Base-by-base conservation (phyloP, 257 asterid genomes). In the Przewalskia tangutica region DNA sequence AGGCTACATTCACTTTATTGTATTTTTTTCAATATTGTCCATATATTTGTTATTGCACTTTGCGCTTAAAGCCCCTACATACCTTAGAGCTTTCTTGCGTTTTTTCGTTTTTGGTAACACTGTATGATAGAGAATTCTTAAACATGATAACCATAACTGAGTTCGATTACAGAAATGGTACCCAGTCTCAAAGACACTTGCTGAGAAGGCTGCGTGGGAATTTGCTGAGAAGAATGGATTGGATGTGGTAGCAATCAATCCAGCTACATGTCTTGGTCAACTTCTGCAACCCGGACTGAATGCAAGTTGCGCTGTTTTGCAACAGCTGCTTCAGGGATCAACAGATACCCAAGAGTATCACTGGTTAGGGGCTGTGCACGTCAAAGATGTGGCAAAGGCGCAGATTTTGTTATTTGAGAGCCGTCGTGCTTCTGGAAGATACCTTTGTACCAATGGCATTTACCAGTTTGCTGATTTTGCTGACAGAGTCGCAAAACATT, bases 281-380 rank as follows among this genome's bases (percentile, higher is more conserved):
- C 97, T 92, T 44, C 36, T 90, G 84, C 98, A 93, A 70, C 92
- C 95, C 8, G 89, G 91, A 71, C 36, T 95, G 85, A 95, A 95
- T 59, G 97, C 98, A 55, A 95, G 98, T 84, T 92, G 94, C 81
- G 95, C 97, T 18, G 97, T 95, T 16, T 81, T 95, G 91, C 90
- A 83, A 68, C 92, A 93, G 85, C 90, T 95, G 84, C 88, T 95
- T 63, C 89, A 86, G 83, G 98, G 98, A 66, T 93, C 95, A 4
- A 68, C 89, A 83, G 96, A 95, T 32, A 90, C 98, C 1, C 98
- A 91, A 64, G 99, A 93, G 89, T 88, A 89, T 77, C 93, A 90
- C 80, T 95, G 98, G 98, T 70, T 95, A 86, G 99, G 98, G 40
- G 97, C 91, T 44, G 98, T 95, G 70, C 99, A 95, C 20, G 99